phyloP scores from a whole-genome alignment of 352 stramenopile species.

The Elongisporangium undulatum region DNA sequence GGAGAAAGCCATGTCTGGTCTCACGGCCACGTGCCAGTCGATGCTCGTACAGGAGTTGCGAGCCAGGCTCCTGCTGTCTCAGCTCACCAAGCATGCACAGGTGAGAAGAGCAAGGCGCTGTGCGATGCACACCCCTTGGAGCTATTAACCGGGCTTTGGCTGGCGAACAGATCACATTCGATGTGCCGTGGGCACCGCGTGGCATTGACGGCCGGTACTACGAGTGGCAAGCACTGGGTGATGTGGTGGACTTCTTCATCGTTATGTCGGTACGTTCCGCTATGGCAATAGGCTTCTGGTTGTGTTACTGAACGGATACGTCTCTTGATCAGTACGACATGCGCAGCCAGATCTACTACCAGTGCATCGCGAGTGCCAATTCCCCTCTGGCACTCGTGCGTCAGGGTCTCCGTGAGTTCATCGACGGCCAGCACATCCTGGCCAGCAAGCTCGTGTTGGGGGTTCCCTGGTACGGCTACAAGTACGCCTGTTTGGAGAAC shows the following conservation, averaged over 20 bases:
- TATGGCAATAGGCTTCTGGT: background rate
- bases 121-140: background rate
- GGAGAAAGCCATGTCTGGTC: slow-evolving; percentile 59
- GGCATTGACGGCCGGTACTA: slow-evolving; percentile 84
- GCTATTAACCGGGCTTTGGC: slow-evolving; percentile 3
- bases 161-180: slow-evolving; percentile 63
- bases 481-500: slow-evolving; percentile 55
- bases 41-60: slow-evolving; percentile 64
- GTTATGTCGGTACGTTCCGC: slow-evolving; percentile 75
- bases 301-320: background rate
- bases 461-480: slow-evolving; percentile 90
- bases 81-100: slow-evolving; percentile 60
- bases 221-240: slow-evolving; percentile 63
- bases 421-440: slow-evolving; percentile 48
- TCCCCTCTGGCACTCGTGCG: slow-evolving; percentile 65
- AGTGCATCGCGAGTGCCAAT: slow-evolving; percentile 85
- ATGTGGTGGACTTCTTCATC: slow-evolving; percentile 80
- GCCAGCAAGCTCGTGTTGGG: slow-evolving; percentile 85
- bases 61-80: slow-evolving; percentile 35
- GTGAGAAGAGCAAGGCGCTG: slow-evolving; percentile 14
- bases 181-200: slow-evolving; percentile 73
- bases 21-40: slow-evolving; percentile 37
- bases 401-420: slow-evolving; percentile 75
- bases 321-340: slow-evolving; percentile 81
- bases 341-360: slow-evolving; percentile 88